Evolutionary conservation across 2,329 filamentous ascomycete species (phyloP).

Genomic region (Colletotrichum sp.): DNA sequence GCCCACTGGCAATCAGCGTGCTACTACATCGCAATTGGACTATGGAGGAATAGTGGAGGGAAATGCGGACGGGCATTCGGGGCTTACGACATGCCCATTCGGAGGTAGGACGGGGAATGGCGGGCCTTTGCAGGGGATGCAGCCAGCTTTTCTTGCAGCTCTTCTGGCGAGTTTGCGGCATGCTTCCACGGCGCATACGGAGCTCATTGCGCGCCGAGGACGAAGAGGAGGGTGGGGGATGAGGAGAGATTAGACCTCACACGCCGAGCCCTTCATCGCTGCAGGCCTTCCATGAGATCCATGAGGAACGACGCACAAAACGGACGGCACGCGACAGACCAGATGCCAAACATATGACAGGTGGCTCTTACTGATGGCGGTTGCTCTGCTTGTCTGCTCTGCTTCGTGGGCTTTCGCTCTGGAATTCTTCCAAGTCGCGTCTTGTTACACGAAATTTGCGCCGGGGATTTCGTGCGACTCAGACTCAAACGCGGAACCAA

Average conservation of each 20-base stretch:
- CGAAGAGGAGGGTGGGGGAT: not conserved
- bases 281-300: not conserved
- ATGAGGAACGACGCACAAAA: not conserved
- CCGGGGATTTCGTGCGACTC: not conserved
- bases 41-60: not conserved
- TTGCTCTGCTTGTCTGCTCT: not conserved
- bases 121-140: not conserved
- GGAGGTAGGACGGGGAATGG: constrained; percentile 11
- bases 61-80: constrained; percentile 9
- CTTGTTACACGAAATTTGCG: not conserved
- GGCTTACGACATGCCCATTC: constrained; percentile 9
- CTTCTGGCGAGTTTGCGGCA: not conserved
- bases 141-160: not conserved
- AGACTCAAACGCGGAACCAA: not conserved
- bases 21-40: constrained; percentile 2
- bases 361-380: not conserved
- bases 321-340: not conserved
- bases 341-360: not conserved
- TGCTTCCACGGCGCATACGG: not conserved
- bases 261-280: not conserved
- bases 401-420: not conserved
- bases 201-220: constrained; percentile 1
- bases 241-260: not conserved
- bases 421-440: not conserved
- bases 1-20: not conserved